Percentiles rank a stretch among this genome's conserved stretches.
phyloP scores from a whole-genome alignment of 805 yeast species.

The Spathaspora girioi region DNA sequence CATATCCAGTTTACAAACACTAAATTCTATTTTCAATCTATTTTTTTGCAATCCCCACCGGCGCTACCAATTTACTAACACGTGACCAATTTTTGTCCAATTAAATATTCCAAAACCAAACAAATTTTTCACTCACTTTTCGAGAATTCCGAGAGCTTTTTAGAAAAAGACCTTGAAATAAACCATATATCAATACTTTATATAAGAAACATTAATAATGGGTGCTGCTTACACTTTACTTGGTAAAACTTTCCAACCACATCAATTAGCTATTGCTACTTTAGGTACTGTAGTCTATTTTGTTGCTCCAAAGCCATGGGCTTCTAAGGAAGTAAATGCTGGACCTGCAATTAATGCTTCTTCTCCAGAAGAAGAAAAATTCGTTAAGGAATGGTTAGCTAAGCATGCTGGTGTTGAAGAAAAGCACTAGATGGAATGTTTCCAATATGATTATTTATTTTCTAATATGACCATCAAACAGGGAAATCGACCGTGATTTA shows the following conservation, averaged over 20 bases:
- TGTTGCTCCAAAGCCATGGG: slow-evolving; percentile 74
- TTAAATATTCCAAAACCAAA: neutral
- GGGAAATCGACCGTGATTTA: neutral
- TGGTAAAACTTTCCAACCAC: slow-evolving; percentile 82
- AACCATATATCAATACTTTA: neutral
- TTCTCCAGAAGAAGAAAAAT: slow-evolving; percentile 86
- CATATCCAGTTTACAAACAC: neutral
- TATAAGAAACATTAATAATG: slow-evolving; percentile 39
- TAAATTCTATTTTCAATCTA: neutral
- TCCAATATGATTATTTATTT: neutral
- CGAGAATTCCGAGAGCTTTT: neutral
- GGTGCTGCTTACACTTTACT: slow-evolving; percentile 80
- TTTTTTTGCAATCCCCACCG: neutral
- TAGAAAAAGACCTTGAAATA: neutral
- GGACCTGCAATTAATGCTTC: slow-evolving; percentile 71
- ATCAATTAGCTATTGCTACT: slow-evolving; percentile 79
- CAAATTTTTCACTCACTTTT: neutral
- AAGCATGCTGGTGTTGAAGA: slow-evolving; percentile 38
- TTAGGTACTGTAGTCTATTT: slow-evolving; percentile 63
- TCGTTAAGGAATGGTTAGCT: slow-evolving; percentile 67
- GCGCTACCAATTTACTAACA: neutral
- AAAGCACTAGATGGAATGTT: slow-evolving; percentile 18
- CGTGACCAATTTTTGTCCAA: slow-evolving; percentile 1
- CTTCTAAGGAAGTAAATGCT: slow-evolving; percentile 49
- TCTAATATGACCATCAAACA: neutral